These are phyloP conservation scores for Hyaloscypha hepaticicola DNA, from an alignment of 495 filamentous ascomycete species.

Conservation along the genomic window DNA sequence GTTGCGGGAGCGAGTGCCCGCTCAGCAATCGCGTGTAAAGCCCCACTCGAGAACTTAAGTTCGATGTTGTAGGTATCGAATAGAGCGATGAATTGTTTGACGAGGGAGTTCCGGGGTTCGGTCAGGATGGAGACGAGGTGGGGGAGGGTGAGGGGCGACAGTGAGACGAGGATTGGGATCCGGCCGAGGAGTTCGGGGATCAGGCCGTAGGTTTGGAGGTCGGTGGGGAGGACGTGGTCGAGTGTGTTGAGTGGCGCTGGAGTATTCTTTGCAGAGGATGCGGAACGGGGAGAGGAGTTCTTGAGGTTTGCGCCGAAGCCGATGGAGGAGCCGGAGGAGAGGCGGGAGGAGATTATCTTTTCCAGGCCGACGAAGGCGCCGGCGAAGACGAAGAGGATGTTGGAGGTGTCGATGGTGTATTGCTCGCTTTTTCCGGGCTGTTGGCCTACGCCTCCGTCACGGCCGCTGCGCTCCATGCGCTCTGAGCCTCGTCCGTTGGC, in stretches of 20 bases:
- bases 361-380: slow-evolving; percentile 94
- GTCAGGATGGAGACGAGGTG: slow-evolving; percentile 85
- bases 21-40: slow-evolving; percentile 75
- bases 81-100: slow-evolving; percentile 81
- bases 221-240: slow-evolving; percentile 69
- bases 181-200: slow-evolving; percentile 93
- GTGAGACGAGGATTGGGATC: slow-evolving; percentile 81
- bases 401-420: slow-evolving; percentile 89
- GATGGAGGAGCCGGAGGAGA: slow-evolving; percentile 77
- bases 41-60: slow-evolving; percentile 76
- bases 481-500: slow-evolving; percentile 10
- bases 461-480: slow-evolving; percentile 19
- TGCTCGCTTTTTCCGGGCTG: slow-evolving; percentile 66
- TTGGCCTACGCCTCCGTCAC: slow-evolving; percentile 26
- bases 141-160: slow-evolving; percentile 74
- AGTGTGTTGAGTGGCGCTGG: slow-evolving; percentile 37
- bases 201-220: slow-evolving; percentile 88
- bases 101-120: slow-evolving; percentile 83
- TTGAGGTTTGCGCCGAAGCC: slow-evolving; percentile 88
- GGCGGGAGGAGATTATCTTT: slow-evolving; percentile 80
- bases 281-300: slow-evolving; percentile 15
- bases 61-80: slow-evolving; percentile 83
- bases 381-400: slow-evolving; percentile 95
- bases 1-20: slow-evolving; percentile 50
- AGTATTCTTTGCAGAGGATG: neutral